Percentiles rank a stretch among this genome's conserved stretches.
phyloP scores from a whole-genome alignment of 2,329 filamentous ascomycete species.

The Leptographium wingfieldii region DNA sequence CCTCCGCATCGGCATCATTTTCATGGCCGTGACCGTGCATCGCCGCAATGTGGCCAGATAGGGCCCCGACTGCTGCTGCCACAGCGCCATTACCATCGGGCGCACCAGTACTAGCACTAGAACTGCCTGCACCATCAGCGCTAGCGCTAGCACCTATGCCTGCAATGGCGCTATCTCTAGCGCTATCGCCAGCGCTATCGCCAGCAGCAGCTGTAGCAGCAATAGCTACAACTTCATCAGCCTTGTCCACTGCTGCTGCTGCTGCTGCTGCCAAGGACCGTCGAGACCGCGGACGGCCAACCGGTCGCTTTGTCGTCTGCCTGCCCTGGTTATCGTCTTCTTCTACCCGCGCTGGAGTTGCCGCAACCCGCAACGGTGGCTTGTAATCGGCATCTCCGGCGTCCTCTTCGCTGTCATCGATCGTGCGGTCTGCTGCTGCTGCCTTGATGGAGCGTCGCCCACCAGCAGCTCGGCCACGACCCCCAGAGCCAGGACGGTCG shows the following conservation, averaged over 20 bases:
- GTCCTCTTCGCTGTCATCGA: neutral
- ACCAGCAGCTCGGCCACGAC: neutral
- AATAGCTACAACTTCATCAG: neutral
- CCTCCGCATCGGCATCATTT: neutral
- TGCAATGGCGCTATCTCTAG: neutral
- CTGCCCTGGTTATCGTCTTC: neutral
- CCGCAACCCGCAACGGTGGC: neutral
- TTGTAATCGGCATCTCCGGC: neutral
- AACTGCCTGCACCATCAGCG: neutral
- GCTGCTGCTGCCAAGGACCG: slow-evolving; percentile 2
- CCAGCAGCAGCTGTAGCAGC: neutral
- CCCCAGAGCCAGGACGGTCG: neutral
- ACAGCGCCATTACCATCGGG: neutral
- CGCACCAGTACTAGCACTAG: neutral
- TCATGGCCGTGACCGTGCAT: neutral
- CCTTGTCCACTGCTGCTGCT: neutral
- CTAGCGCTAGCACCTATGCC: neutral
- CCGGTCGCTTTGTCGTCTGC: slow-evolving; percentile 4
- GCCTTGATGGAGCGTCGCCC: neutral
- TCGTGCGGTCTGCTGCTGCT: neutral
- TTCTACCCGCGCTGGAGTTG: neutral
- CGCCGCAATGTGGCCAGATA: neutral
- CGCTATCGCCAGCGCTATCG: neutral
- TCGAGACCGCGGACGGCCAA: slow-evolving; percentile 8
- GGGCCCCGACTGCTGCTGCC: neutral